phyloP scores from a whole-genome alignment of 169 alveolate species.

The Cryptosporidium sp. region DNA sequence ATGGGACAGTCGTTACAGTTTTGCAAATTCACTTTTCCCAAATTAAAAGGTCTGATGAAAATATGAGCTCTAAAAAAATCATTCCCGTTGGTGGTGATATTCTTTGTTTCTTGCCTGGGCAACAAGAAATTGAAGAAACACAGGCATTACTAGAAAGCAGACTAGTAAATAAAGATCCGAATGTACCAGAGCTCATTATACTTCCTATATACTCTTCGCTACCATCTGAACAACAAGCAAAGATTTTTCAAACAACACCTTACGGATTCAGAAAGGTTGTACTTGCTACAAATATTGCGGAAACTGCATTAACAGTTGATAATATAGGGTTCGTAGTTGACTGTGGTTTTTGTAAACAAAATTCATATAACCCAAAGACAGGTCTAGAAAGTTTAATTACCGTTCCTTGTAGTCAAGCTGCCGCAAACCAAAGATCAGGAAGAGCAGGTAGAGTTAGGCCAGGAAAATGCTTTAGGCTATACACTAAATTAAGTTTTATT shows the following conservation, averaged over 20 bases:
- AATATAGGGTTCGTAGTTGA: constrained; percentile 97
- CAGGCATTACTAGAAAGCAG: constrained; percentile 80
- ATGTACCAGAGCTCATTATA: constrained; percentile 93
- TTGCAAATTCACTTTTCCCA: constrained; percentile 99
- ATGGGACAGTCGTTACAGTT: constrained; percentile 97
- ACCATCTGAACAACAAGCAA: constrained; percentile 98
- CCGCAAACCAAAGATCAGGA: constrained; percentile 99
- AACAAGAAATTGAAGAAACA: constrained; percentile 96
- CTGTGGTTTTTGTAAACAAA: constrained; percentile 98
- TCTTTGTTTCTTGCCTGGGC: constrained; percentile 98
- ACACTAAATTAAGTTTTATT: constrained; percentile 95
- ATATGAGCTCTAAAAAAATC: constrained; percentile 10
- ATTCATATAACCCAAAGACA: constrained; percentile 97
- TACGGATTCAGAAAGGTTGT: constrained; percentile 95
- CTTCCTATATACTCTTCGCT: constrained; percentile 97
- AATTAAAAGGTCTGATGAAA: constrained; percentile 37
- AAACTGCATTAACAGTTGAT: constrained; percentile 98
- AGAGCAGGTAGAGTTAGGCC: constrained; percentile 99
- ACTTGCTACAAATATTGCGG: constrained; percentile 98
- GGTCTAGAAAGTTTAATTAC: constrained; percentile 97
- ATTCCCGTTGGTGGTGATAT: constrained; percentile 93
- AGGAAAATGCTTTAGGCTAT: constrained; percentile 98
- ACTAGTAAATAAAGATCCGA: constrained; percentile 82
- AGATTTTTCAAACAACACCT: constrained; percentile 96
- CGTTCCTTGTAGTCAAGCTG: constrained; percentile 98